Percentiles rank a stretch among this genome's conserved stretches.
Conservation (phyloP, 2,329 filamentous ascomycete species). For the Ceratocystis alfenasii region DNA sequence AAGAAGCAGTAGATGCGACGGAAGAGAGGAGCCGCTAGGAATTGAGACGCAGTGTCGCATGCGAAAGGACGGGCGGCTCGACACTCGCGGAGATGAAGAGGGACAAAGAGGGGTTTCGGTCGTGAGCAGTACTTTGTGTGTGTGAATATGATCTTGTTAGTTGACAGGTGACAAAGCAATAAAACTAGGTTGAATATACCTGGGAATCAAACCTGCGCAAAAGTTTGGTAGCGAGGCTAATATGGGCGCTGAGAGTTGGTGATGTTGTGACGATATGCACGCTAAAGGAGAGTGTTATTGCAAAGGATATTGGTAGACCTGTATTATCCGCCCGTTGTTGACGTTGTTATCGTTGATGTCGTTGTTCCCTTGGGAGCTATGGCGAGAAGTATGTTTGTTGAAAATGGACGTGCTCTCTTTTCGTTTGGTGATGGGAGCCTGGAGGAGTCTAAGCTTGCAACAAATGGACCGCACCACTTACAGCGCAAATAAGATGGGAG, state of each 20-base stretch:
- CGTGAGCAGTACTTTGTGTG: not conserved
- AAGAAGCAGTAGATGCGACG: not conserved
- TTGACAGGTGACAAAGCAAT: slow-evolving; percentile 7
- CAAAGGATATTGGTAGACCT: not conserved
- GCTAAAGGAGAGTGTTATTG: not conserved
- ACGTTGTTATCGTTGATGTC: not conserved
- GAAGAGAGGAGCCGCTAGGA: not conserved
- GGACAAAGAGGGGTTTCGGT: not conserved
- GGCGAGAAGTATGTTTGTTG: not conserved
- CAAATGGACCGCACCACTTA: not conserved
- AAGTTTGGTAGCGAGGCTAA: not conserved
- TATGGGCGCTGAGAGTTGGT: not conserved
- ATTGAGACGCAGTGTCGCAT: not conserved
- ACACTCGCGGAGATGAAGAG: not conserved
- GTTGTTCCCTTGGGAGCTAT: not conserved
- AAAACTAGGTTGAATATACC: not conserved
- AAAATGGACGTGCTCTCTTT: not conserved
- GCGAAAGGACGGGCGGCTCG: not conserved
- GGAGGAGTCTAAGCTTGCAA: not conserved
- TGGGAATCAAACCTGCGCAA: not conserved
- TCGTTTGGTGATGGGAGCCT: not conserved
- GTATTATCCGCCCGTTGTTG: no score
- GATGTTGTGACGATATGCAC: not conserved
- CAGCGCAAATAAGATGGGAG: not conserved
- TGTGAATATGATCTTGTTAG: not conserved